phyloP scores from a whole-genome alignment of 257 asterid genomes.

The Nicotiana tomentosiformis region DNA sequence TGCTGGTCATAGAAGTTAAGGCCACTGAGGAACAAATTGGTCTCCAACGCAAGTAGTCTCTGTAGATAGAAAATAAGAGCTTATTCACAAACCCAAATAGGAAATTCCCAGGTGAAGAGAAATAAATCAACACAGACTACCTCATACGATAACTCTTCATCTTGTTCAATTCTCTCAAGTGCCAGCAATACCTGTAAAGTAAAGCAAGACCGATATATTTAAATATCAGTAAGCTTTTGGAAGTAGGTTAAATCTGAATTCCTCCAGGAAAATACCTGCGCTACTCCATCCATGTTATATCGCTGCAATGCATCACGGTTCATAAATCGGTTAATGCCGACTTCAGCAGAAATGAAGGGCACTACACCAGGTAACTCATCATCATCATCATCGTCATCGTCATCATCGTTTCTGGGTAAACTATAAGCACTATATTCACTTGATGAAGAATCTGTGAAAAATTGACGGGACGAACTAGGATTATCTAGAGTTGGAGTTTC shows the following conservation, averaged over 20 bases:
- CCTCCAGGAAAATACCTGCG: constrained; percentile 47
- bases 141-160: constrained; percentile 63
- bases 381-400: constrained; percentile 20
- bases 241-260: background rate
- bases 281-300: constrained; percentile 48
- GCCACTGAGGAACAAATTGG: constrained; percentile 54
- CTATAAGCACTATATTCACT: constrained; percentile 42
- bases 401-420: constrained; percentile 30
- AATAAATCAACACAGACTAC: constrained; percentile 26
- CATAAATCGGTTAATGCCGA: constrained; percentile 23
- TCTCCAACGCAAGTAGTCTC: constrained; percentile 68
- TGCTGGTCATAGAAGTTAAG: constrained; percentile 73
- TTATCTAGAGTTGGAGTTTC: constrained; percentile 26
- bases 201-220: background rate
- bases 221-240: constrained; percentile 5
- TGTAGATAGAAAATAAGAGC: constrained; percentile 24
- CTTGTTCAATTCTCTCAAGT: constrained; percentile 81
- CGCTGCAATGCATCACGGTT: constrained; percentile 32
- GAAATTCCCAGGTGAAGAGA: background rate
- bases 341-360: constrained; percentile 33
- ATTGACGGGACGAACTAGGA: constrained; percentile 22
- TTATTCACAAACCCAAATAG: background rate
- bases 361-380: constrained; percentile 13
- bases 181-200: constrained; percentile 55
- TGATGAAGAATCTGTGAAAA: constrained; percentile 31